Evolutionary conservation across 192 early-diverging fungal genomes (phyloP).

Genomic region (Rhizophagus sp.): DNA sequence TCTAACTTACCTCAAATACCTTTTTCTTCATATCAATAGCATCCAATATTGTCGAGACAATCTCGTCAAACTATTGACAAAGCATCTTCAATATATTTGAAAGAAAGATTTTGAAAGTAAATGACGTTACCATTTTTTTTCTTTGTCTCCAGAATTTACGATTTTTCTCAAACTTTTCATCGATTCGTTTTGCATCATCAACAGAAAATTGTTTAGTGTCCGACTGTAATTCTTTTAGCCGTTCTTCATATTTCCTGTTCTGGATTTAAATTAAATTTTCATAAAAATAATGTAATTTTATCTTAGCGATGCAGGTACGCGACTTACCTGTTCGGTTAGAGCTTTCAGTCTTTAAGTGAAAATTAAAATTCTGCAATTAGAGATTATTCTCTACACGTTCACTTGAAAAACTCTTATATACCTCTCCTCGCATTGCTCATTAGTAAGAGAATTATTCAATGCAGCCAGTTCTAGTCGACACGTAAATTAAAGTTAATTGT

Average conservation of each 20-base stretch:
- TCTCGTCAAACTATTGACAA: constrained; percentile 1
- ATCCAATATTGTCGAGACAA: not conserved
- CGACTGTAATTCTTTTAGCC: constrained; percentile 35
- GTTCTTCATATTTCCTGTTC: constrained; percentile 44
- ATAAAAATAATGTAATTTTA: not conserved
- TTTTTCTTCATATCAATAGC: constrained; percentile 3
- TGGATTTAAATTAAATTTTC: constrained; percentile 9
- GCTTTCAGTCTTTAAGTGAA: not conserved
- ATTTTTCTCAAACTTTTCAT: constrained; percentile 37
- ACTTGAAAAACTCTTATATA: constrained; percentile 26
- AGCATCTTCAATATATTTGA: not conserved
- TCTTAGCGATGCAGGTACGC: not conserved
- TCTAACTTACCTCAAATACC: constrained; percentile 2
- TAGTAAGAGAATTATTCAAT: constrained; percentile 43
- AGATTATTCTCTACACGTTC: not conserved
- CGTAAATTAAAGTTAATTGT: not conserved
- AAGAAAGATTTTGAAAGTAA: not conserved
- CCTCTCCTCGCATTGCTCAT: constrained; percentile 36
- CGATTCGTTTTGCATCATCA: constrained; percentile 42
- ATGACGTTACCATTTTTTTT: constrained; percentile 38
- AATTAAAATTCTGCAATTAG: not conserved
- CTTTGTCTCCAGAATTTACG: constrained; percentile 44
- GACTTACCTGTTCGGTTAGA: not conserved
- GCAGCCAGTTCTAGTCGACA: constrained; percentile 35
- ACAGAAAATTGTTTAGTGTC: constrained; percentile 37